Evolutionary conservation across 2,329 filamentous ascomycete genomes (phyloP).

Genomic region (Alternaria gansuensis): DNA sequence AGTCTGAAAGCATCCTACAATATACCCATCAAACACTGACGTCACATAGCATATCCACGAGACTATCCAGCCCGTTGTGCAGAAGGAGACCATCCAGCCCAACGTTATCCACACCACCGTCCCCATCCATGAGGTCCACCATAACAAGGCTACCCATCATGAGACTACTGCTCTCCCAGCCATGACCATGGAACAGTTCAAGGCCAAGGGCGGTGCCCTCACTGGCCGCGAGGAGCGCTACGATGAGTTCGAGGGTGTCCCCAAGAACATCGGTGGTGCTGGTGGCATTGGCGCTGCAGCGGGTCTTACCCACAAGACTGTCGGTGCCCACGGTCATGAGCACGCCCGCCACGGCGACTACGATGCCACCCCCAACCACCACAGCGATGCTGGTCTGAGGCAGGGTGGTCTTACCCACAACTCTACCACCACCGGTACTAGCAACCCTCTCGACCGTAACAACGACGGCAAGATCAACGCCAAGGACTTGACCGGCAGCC

Average conservation of each 20-base stretch:
- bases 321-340: slow-evolving; percentile 20
- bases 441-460: slow-evolving; percentile 22
- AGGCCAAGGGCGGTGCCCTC: slow-evolving; percentile 63
- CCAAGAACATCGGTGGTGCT: slow-evolving; percentile 58
- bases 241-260: slow-evolving; percentile 70
- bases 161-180: slow-evolving; percentile 69
- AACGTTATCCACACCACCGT: slow-evolving; percentile 75
- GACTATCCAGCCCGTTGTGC: slow-evolving; percentile 73
- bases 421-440: background rate
- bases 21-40: slow-evolving; percentile 16
- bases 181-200: slow-evolving; percentile 72
- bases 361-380: slow-evolving; percentile 20
- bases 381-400: slow-evolving; percentile 1
- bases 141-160: slow-evolving; percentile 72
- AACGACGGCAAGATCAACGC: slow-evolving; percentile 13
- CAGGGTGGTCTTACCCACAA: background rate
- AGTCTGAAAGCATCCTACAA: background rate
- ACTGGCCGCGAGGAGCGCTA: slow-evolving; percentile 64
- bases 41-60: slow-evolving; percentile 65
- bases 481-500: slow-evolving; percentile 18
- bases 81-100: slow-evolving; percentile 74
- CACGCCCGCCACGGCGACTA: slow-evolving; percentile 33
- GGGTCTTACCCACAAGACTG: slow-evolving; percentile 29
- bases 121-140: slow-evolving; percentile 76
- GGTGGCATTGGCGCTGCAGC: slow-evolving; percentile 30